phyloP scores from a whole-genome alignment of 2,329 filamentous ascomycete genomes.

The Fusarium camptoceras region DNA sequence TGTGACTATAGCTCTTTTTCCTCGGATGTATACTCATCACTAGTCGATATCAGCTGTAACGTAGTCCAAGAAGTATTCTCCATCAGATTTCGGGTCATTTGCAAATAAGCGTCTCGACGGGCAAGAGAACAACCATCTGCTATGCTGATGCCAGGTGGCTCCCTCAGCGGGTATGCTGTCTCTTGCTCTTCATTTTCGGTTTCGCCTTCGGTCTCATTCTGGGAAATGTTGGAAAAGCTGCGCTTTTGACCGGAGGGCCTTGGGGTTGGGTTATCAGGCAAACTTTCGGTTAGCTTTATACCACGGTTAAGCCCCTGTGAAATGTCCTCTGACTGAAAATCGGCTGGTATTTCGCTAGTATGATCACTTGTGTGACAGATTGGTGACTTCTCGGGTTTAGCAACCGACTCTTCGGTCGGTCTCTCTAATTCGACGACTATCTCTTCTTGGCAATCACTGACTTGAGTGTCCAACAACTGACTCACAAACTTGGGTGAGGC shows the following conservation, averaged over 20 bases:
- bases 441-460: background rate
- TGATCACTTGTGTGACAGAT: background rate
- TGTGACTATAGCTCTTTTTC: slow-evolving; percentile 51
- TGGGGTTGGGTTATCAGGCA: background rate
- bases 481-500: background rate
- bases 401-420: background rate
- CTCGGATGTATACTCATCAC: slow-evolving; percentile 47
- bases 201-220: background rate
- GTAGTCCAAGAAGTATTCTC: slow-evolving; percentile 47
- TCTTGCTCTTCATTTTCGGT: background rate
- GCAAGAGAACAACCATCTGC: slow-evolving; percentile 38
- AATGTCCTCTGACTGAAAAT: background rate
- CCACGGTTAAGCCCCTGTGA: background rate
- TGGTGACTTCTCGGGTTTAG: background rate
- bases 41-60: slow-evolving; percentile 52
- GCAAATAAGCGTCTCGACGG: slow-evolving; percentile 50
- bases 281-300: background rate
- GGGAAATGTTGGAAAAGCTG: slow-evolving; percentile 24
- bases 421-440: background rate
- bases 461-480: slow-evolving; percentile 23
- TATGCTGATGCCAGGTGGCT: slow-evolving; percentile 29
- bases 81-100: slow-evolving; percentile 48
- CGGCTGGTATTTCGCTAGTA: background rate
- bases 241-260: slow-evolving; percentile 33
- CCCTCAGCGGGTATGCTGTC: slow-evolving; percentile 15